Percentiles rank a stretch among this genome's conserved stretches.
Conservation (phyloP, 2,329 filamentous ascomycete species). For the Calcarisporium arbuscula region DNA sequence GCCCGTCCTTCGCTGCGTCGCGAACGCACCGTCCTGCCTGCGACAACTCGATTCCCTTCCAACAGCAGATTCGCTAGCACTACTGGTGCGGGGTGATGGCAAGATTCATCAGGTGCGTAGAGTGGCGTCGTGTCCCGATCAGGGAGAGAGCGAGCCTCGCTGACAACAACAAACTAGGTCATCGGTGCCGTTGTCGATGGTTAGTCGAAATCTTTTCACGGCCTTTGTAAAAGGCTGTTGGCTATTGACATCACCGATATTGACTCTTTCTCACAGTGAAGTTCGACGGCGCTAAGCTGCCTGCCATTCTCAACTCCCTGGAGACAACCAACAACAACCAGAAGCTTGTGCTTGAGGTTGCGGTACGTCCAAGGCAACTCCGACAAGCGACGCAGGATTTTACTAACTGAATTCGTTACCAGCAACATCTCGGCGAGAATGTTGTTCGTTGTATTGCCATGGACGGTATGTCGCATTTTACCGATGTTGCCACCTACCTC, state of each 20-base stretch:
- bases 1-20: slow-evolving; percentile 55
- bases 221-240: not conserved
- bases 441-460: slow-evolving; percentile 99
- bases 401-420: slow-evolving; percentile 33
- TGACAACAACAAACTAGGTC: slow-evolving; percentile 64
- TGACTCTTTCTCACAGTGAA: slow-evolving; percentile 69
- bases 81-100: slow-evolving; percentile 51
- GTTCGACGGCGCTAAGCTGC: slow-evolving; percentile 90
- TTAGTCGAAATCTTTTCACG: slow-evolving; percentile 43
- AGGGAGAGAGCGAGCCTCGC: slow-evolving; percentile 12
- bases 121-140: slow-evolving; percentile 4
- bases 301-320: slow-evolving; percentile 95
- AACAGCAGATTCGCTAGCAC: slow-evolving; percentile 55
- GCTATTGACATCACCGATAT: slow-evolving; percentile 8
- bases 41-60: slow-evolving; percentile 47
- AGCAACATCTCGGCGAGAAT: slow-evolving; percentile 99
- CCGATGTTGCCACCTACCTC: slow-evolving; percentile 12
- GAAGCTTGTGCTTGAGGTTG: slow-evolving; percentile 93
- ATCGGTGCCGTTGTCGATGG: slow-evolving; percentile 99
- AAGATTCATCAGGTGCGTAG: slow-evolving; percentile 61
- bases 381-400: slow-evolving; percentile 4
- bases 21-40: slow-evolving; percentile 52
- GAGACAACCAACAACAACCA: slow-evolving; percentile 85
- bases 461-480: slow-evolving; percentile 67
- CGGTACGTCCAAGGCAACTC: slow-evolving; percentile 54